phyloP scores from a whole-genome alignment of 805 yeast species.

The Wickerhamiella sergipiensis region DNA sequence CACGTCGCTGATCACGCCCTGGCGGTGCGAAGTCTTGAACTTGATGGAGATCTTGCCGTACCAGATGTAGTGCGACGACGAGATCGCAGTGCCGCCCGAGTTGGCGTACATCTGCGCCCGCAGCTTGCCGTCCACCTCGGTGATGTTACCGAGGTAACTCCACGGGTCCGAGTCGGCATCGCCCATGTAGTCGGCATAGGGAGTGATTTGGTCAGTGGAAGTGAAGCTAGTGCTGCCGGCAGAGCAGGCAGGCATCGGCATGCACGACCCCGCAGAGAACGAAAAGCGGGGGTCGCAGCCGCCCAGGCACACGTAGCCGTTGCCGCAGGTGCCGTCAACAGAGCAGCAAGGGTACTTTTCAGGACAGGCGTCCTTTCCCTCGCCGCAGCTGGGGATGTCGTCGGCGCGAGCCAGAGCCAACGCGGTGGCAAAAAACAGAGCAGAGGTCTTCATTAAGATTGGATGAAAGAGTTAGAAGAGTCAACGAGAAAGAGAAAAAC shows the following conservation, averaged over 20 bases:
- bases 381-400: slow-evolving; percentile 12
- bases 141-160: slow-evolving; percentile 43
- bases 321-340: slow-evolving; percentile 67
- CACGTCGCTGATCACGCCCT: slow-evolving; percentile 75
- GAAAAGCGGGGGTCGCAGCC: slow-evolving; percentile 77
- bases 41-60: slow-evolving; percentile 66
- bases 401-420: slow-evolving; percentile 6
- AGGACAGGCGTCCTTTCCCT: slow-evolving; percentile 42
- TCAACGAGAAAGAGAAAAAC: neutral
- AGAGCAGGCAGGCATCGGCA: slow-evolving; percentile 73
- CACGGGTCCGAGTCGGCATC: slow-evolving; percentile 55
- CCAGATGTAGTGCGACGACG: slow-evolving; percentile 73
- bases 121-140: slow-evolving; percentile 39
- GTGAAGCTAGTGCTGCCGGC: slow-evolving; percentile 22
- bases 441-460: slow-evolving; percentile 3
- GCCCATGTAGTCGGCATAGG: slow-evolving; percentile 44
- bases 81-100: slow-evolving; percentile 63
- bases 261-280: slow-evolving; percentile 51
- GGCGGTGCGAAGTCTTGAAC: slow-evolving; percentile 57
- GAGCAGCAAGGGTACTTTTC: slow-evolving; percentile 75
- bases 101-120: slow-evolving; percentile 68
- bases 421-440: slow-evolving; percentile 1
- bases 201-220: slow-evolving; percentile 23
- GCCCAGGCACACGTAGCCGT: slow-evolving; percentile 66
- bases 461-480: no score